Evolutionary conservation across 1,284 basidiomycete species (phyloP), one percentile per base, ranked within the genome.

Genomic region (Ustilago cynodontis): DNA sequence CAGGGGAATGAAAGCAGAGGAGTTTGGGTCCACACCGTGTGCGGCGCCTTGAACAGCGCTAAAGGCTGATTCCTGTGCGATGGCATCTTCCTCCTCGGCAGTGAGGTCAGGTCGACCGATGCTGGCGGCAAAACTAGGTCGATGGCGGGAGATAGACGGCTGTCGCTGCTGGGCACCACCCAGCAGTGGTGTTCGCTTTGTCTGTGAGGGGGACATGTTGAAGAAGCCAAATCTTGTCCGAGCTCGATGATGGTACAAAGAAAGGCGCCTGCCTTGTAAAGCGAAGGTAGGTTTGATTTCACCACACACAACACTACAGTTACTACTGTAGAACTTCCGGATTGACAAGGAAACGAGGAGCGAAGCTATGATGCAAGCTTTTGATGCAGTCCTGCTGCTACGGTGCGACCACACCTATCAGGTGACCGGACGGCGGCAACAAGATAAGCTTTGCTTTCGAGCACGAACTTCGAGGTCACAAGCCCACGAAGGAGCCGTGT

Each of bases 21-120:
- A 75, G 61, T 84, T 81, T 39, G 83, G 83, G 47, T 85, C 84
- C 28, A 84, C 84, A 51, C 84, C 84, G 62, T 82, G 82, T 7
- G 79, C 54, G 1, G 81, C 82, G 52, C 77, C 82, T 51, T 78
- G 77, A 60, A 84, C 74, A 41, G 82, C 82, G 56, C 74, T 73
- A 56, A 83, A 84, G 52, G 77, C 82, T 51, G 71, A 77, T 64
- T 84, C 82, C n/a, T 84, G 82, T 16, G 82, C 82, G 49, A 83
- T 69, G 11, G 71, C 63, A 53, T 82, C 82, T 29, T 81, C 75
- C 52, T 82, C 82, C 11, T 77, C 72, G 20, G 65, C 71, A 28
- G 70, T 77, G 45, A 72, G 62, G 31, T 77, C 64, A 33, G 71
- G 75, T 20, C 70, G 66, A 41, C 70, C 75, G 20, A 77, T 73